A percentile compares a stretch with the other conserved stretches of the same genome.
These are phyloP conservation scores for Poronia punctata DNA, from an alignment of 495 filamentous ascomycete species.

Conservation along the genomic window DNA sequence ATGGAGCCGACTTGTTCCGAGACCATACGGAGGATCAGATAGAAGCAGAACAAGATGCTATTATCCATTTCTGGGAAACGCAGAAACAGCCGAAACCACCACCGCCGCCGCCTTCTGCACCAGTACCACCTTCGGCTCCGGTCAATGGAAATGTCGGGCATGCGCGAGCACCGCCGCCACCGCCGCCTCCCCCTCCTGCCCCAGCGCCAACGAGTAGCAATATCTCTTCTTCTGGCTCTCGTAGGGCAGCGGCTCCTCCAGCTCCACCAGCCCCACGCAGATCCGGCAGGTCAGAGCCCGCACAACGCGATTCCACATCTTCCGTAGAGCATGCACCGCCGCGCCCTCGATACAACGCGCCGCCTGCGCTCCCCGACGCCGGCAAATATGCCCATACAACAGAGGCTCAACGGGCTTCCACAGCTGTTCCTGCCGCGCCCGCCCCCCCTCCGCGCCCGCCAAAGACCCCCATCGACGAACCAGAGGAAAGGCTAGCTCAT, in stretches of 20 bases:
- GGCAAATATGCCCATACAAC: constrained; percentile 65
- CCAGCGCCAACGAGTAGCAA: constrained; percentile 49
- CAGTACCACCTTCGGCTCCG: constrained; percentile 46
- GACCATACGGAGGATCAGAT: constrained; percentile 92
- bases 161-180: constrained; percentile 51
- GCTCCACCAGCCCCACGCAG: constrained; percentile 74
- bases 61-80: constrained; percentile 82
- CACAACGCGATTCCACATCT: constrained; percentile 46
- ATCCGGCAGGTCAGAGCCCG: constrained; percentile 37
- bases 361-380: constrained; percentile 78
- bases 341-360: constrained; percentile 66
- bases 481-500: constrained; percentile 33
- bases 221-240: constrained; percentile 19
- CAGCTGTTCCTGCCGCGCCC: constrained; percentile 55
- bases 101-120: constrained; percentile 45
- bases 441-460: constrained; percentile 82
- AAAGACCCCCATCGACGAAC: constrained; percentile 74
- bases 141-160: constrained; percentile 17
- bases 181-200: constrained; percentile 48
- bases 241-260: constrained; percentile 50
- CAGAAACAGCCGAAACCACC: constrained; percentile 40
- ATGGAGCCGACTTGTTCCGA: constrained; percentile 76
- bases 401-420: constrained; percentile 49
- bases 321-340: constrained; percentile 49
- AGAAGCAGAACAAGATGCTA: constrained; percentile 87